Evolutionary conservation across 495 filamentous ascomycete species (phyloP).

Genomic region (Xanthoparmelia taractica): DNA sequence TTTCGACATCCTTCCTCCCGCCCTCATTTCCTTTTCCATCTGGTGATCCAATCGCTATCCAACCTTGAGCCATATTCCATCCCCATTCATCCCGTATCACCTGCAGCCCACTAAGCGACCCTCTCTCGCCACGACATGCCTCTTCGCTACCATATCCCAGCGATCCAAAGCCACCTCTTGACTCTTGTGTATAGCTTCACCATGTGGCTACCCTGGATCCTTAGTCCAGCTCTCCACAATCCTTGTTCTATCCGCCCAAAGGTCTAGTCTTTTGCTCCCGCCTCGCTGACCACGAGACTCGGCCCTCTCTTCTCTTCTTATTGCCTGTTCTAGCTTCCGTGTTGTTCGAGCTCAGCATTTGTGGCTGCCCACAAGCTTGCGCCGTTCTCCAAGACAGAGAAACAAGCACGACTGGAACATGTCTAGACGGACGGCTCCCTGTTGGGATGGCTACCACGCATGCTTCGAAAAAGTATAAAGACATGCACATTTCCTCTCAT

Average conservation of each 20-base stretch:
- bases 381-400: neutral
- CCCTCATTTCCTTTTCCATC: no score
- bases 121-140: neutral
- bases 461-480: neutral
- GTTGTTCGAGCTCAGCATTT: neutral
- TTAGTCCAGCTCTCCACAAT: neutral
- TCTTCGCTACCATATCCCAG: neutral
- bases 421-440: neutral
- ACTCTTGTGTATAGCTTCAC: slow-evolving; percentile 1
- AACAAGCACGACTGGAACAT: neutral
- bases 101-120: neutral
- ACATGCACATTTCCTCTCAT: neutral
- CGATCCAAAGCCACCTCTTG: neutral
- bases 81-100: neutral
- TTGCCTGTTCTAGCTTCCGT: neutral
- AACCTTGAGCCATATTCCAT: no score
- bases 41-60: no score
- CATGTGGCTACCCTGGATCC: neutral
- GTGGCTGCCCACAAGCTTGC: neutral
- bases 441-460: neutral
- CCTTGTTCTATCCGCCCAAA: neutral
- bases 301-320: neutral
- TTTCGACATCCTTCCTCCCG: no score
- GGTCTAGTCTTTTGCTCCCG: neutral
- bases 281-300: neutral